Evolutionary conservation across 495 filamentous ascomycete genomes (phyloP).

Genomic region (Talaromyces stipitatus): DNA sequence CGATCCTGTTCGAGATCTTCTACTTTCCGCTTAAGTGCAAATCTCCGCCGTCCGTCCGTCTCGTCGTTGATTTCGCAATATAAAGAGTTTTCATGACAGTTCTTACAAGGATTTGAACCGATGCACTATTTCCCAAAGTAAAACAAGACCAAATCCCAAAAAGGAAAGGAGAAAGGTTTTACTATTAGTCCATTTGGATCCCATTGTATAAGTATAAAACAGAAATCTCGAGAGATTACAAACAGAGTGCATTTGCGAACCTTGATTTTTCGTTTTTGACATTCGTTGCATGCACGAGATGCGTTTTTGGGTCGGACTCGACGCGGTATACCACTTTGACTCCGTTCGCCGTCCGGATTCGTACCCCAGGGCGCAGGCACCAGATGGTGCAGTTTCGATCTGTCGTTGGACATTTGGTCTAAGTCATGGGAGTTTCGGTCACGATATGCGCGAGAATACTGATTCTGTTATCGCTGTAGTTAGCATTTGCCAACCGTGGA

Average conservation of each 20-base stretch:
- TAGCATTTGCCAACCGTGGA: neutral
- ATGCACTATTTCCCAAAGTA: neutral
- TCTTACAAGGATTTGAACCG: conserved; percentile 5
- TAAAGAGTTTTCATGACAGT: conserved; percentile 6
- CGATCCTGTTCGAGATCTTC: conserved; percentile 18
- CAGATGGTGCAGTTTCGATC: conserved; percentile 2
- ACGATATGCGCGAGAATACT: too few relatives aligned
- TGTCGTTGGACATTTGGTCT: neutral
- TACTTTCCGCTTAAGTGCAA: conserved; percentile 17
- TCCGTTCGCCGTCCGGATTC: neutral
- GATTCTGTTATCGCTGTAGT: neutral
- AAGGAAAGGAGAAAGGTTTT: neutral
- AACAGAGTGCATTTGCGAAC: neutral
- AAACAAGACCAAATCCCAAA: neutral
- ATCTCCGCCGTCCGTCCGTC: conserved; percentile 17
- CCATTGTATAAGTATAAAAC: neutral
- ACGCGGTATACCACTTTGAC: neutral
- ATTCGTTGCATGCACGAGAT: conserved; percentile 6
- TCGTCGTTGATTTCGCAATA: conserved; percentile 14
- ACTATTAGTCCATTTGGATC: neutral
- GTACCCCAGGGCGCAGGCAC: neutral
- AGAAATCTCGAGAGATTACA: neutral
- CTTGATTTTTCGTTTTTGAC: conserved; percentile 8
- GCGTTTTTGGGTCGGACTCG: conserved; percentile 6
- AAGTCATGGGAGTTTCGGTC: neutral